Percentiles rank a stretch among this genome's conserved stretches.
Evolutionary conservation across 495 filamentous ascomycete species (phyloP).

Genomic region (Aspergillus conjunctus): DNA sequence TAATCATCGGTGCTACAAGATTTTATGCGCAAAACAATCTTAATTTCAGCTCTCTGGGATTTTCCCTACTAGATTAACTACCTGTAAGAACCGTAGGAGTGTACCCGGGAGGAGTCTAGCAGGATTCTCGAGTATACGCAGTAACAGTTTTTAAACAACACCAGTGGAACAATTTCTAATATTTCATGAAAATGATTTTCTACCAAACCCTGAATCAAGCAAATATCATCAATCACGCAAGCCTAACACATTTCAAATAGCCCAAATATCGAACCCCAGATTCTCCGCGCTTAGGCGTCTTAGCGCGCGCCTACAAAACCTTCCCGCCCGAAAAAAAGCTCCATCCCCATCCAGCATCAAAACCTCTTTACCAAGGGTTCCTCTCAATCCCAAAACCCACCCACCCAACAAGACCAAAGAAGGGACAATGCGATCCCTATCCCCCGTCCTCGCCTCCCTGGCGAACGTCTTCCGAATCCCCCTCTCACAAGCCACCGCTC

Average conservation of each 20-base stretch:
- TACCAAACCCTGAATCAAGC: too few relatives aligned
- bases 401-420: not conserved
- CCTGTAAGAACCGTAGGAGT: too few relatives aligned
- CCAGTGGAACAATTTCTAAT: too few relatives aligned
- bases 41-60: not conserved
- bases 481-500: slow-evolving; percentile 34
- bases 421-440: slow-evolving; percentile 43
- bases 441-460: slow-evolving; percentile 47
- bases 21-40: not conserved
- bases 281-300: not conserved
- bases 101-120: too few relatives aligned
- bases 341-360: not conserved
- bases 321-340: slow-evolving; percentile 28
- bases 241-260: too few relatives aligned
- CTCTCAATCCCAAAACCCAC: not conserved
- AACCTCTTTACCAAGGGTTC: not conserved
- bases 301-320: slow-evolving; percentile 22
- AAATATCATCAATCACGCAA: too few relatives aligned
- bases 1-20: not conserved
- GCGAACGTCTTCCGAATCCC: slow-evolving; percentile 50
- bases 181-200: too few relatives aligned
- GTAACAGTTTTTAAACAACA: too few relatives aligned
- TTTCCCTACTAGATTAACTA: too few relatives aligned
- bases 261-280: too few relatives aligned
- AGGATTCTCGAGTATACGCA: too few relatives aligned